Evolutionary conservation across 176 grass and related monocot genomes (phyloP), one percentile per base, ranked within the genome.

Genomic region (Cenchrus americanus): DNA sequence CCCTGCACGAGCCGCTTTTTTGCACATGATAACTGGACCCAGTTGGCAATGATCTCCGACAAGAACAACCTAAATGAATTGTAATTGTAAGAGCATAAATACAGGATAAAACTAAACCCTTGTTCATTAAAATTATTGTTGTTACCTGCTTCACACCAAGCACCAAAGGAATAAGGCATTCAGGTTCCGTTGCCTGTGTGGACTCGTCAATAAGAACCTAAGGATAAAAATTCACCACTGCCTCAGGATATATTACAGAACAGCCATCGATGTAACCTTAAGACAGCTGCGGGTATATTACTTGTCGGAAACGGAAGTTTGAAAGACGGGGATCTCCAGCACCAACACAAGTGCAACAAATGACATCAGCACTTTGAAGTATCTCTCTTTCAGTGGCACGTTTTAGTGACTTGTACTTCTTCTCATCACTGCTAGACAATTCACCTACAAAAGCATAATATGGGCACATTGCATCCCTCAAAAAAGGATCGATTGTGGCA

Each of bases 131-230:
- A 49, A 14, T 69, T n/a, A 74, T 13, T 53, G 58, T 62, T 60
- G 47, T 88, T 93, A 99, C 97, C 97, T 99, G 97, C 80, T 99
- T 99, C 54, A 99, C 97, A 75, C 97, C 97, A 58, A 99, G 91
- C 53, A 99, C 97, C 58, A 99, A 92, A 23, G 93, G 93, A 82
- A 99, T 99, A 79, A 99, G 97, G 62, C 97, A 99, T 77, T 99
- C 97, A 7, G 93, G 93, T 55, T 99, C 97, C 42, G 97, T 96
- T 77, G 97, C 87, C 47, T 96, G 97, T 41, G 97, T 99, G 75
- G 97, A 99, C 79, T 99, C 97, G 23, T 99, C 97, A 64, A 99
- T 99, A 87, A 99, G 93, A 91, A 99, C 97, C 97, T 99, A 62
- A 50, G 60, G 83, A 80, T 37, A 82, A 82, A 82, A 82, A 71